Conservation (phyloP, 495 filamentous ascomycete species). For the Tuber calosporum region DNA sequence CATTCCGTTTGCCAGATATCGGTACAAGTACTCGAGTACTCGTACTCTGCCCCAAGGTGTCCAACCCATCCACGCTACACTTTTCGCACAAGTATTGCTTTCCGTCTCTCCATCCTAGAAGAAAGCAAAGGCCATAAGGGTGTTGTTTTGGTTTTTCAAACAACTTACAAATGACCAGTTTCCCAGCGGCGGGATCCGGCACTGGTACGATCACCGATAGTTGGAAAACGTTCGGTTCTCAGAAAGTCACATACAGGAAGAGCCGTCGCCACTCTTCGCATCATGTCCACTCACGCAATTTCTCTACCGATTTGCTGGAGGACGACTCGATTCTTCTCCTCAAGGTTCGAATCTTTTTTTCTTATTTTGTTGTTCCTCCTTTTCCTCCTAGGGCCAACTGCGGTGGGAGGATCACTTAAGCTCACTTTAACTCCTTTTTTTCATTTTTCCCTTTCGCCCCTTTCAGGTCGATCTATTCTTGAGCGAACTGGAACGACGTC, state of each 20-base stretch:
- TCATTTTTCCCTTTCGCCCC: neutral
- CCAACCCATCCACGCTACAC: neutral
- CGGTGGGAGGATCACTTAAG: neutral
- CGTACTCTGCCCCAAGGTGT: neutral
- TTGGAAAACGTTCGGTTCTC: conserved; percentile 28
- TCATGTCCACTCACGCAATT: conserved; percentile 29
- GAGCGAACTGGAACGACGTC: conserved; percentile 71
- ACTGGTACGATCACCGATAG: conserved; percentile 20
- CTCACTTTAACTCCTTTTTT: neutral
- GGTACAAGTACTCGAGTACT: too few species aligned
- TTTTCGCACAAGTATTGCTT: neutral
- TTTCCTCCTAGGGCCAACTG: neutral
- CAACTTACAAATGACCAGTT: conserved; percentile 1
- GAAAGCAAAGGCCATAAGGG: neutral
- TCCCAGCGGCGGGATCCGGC: neutral
- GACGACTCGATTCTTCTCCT: conserved; percentile 35
- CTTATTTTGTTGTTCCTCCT: neutral
- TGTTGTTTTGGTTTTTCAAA: neutral
- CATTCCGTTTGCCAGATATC: neutral
- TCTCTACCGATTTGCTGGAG: conserved; percentile 38
- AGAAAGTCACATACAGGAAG: conserved; percentile 21
- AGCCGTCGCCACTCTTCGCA: conserved; percentile 29
- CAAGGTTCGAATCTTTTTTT: conserved; percentile 30
- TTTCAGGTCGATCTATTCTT: conserved; percentile 79
- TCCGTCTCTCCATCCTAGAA: neutral